Conservation (phyloP, 352 stramenopile species). For the Pythium dissotocum region DNA sequence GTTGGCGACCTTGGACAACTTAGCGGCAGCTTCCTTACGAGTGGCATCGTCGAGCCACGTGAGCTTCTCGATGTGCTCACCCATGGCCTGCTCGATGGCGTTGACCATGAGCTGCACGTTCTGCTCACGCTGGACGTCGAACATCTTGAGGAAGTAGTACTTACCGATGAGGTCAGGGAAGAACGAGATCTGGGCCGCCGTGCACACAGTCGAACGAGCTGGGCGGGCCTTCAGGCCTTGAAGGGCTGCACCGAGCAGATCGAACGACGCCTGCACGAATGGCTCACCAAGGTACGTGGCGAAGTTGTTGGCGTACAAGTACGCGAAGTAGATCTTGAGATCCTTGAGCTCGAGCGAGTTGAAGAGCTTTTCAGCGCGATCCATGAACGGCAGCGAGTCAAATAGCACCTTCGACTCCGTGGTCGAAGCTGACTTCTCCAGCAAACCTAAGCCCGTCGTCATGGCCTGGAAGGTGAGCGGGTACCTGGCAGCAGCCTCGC, state of each 20-base stretch:
- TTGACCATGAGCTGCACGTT: constrained; percentile 80
- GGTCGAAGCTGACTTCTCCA: constrained; percentile 31
- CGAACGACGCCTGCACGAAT: constrained; percentile 83
- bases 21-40: constrained; percentile 68
- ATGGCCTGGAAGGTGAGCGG: constrained; percentile 41
- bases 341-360: constrained; percentile 35
- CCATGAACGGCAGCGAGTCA: constrained; percentile 49
- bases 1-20: constrained; percentile 59
- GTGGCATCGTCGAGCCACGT: constrained; percentile 90
- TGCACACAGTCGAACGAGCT: constrained; percentile 64
- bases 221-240: constrained; percentile 58
- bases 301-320: constrained; percentile 21
- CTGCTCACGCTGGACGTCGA: constrained; percentile 70
- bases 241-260: constrained; percentile 82
- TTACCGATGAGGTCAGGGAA: constrained; percentile 62
- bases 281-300: constrained; percentile 44
- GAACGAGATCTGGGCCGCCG: constrained; percentile 30
- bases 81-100: constrained; percentile 76
- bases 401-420: constrained; percentile 44
- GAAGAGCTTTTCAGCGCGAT: constrained; percentile 42
- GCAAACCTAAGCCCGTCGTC: constrained; percentile 35
- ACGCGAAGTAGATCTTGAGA: constrained; percentile 35
- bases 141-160: constrained; percentile 82
- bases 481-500: constrained; percentile 43
- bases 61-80: constrained; percentile 79